Base-by-base conservation (phyloP, 768 basidiomycete genomes). In the Cantharellus anzutake region DNA sequence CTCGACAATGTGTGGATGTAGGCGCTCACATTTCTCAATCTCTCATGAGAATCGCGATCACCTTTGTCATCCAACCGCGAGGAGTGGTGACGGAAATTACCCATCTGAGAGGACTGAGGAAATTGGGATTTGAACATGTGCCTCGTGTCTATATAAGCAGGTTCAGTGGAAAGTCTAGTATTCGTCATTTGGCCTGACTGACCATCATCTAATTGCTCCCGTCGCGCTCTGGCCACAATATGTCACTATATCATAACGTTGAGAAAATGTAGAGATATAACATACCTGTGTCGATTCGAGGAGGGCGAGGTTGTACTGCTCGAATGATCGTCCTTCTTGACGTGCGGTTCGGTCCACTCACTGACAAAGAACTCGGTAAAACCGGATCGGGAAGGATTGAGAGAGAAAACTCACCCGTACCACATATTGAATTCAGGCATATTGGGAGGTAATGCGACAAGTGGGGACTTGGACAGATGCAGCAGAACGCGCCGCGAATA, bases 1-100 rank as follows among this genome's bases (percentile, higher is more conserved):
- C 7, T 7, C 16, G 51, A 4, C 34, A 50, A 37, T 29, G 39
- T 5, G 51, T 5, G 44, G 3, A 38, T 29, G 20, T 60, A 37
- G 44, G 11, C 44, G 44, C 44, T 11, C 29, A 48, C 44, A 48
- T 48, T 48, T 48, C 44, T 11, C 11, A 42, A 55, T 1, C 14
- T 55, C 35, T 14, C 38, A 41, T 58, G 11, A 42, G 82, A 74
- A 69, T 87, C 84, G 66, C 84, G 83, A 14, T 84, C 84, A 64
- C 87, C 85, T 66, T 81, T 83, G 64, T 86, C 83, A 63, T 58
- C 86, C 84, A 65, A 37, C 38, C 38, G 56, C 83, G 71, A 5
- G 87, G 20, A 86, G 64, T 91, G 88, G 66, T 90, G 88, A 67
- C 87, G 86, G 70, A 91, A 91, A 67, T 88, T 89, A 55, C 88